Percentiles rank a stretch among this genome's conserved stretches.
These are phyloP conservation scores for Malus hybrid DNA, from an alignment of 331 rosid genomes.

Conservation along the genomic window DNA sequence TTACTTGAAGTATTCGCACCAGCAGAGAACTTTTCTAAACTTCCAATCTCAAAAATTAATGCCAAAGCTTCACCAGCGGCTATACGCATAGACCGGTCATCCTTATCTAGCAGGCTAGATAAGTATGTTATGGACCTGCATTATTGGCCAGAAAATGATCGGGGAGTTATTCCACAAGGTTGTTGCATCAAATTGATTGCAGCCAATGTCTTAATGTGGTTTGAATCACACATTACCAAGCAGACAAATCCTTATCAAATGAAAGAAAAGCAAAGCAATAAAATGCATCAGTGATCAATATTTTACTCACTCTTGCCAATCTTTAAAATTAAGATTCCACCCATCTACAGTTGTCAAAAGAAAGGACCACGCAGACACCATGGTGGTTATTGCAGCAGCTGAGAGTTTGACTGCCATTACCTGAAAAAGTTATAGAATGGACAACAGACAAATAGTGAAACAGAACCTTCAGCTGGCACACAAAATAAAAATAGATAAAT, in stretches of 20 bases:
- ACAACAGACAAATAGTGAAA: not conserved
- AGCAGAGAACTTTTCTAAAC: constrained; percentile 43
- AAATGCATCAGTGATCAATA: not conserved
- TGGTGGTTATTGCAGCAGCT: constrained; percentile 40
- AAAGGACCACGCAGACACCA: constrained; percentile 89
- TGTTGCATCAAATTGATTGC: not conserved
- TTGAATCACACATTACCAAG: too few species aligned
- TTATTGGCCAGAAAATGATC: constrained; percentile 10
- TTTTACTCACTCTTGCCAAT: constrained; percentile 71
- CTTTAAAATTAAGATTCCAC: constrained; percentile 61
- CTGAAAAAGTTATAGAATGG: constrained; percentile 26
- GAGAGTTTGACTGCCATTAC: constrained; percentile 72
- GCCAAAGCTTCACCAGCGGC: constrained; percentile 97
- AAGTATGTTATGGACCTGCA: constrained; percentile 72
- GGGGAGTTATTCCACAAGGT: not conserved
- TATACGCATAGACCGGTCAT: constrained; percentile 77
- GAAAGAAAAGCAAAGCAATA: not conserved
- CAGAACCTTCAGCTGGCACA: not conserved
- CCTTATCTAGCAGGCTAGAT: constrained; percentile 81
- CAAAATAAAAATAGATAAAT: too few species aligned
- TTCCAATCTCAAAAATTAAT: constrained; percentile 72
- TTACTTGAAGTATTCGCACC: constrained; percentile 36
- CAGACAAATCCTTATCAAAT: too few species aligned
- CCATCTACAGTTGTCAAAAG: constrained; percentile 70
- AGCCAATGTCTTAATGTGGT: not conserved